Evolutionary conservation across 2,329 filamentous ascomycete species (phyloP).

Genomic region (Xylaria sp.): DNA sequence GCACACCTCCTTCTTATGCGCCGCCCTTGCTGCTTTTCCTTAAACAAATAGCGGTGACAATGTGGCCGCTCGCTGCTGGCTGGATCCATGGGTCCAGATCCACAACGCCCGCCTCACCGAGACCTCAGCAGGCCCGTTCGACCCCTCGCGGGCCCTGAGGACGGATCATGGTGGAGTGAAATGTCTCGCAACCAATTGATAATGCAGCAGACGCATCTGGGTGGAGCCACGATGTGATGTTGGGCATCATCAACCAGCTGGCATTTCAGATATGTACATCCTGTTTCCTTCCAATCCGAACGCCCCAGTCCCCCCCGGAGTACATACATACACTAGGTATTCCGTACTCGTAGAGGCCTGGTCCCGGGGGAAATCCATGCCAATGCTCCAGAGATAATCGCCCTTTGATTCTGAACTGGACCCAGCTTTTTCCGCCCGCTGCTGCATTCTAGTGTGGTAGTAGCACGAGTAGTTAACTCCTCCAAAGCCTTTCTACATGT

Average conservation of each 20-base stretch:
- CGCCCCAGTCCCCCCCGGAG: conserved; percentile 19
- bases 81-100: conserved; percentile 23
- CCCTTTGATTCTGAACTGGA: conserved; percentile 8
- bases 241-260: conserved; percentile 30
- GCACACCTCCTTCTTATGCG: conserved; percentile 2
- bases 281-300: conserved; percentile 1
- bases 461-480: neutral
- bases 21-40: conserved; percentile 14
- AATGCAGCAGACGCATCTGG: conserved; percentile 28
- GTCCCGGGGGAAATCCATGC: conserved; percentile 8
- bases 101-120: conserved; percentile 29
- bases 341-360: neutral
- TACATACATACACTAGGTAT: neutral
- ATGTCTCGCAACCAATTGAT: conserved; percentile 25
- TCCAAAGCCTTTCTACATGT: conserved; percentile 12
- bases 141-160: conserved; percentile 19
- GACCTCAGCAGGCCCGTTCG: conserved; percentile 11
- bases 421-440: conserved; percentile 7
- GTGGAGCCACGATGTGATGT: conserved; percentile 31
- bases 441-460: conserved; percentile 15
- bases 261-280: conserved; percentile 11
- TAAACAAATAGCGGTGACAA: conserved; percentile 32
- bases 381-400: conserved; percentile 1
- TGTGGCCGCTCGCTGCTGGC: conserved; percentile 30
- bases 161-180: conserved; percentile 24